phyloP scores from a whole-genome alignment of 2,329 filamentous ascomycete genomes.

The Ophiostoma populinum region DNA sequence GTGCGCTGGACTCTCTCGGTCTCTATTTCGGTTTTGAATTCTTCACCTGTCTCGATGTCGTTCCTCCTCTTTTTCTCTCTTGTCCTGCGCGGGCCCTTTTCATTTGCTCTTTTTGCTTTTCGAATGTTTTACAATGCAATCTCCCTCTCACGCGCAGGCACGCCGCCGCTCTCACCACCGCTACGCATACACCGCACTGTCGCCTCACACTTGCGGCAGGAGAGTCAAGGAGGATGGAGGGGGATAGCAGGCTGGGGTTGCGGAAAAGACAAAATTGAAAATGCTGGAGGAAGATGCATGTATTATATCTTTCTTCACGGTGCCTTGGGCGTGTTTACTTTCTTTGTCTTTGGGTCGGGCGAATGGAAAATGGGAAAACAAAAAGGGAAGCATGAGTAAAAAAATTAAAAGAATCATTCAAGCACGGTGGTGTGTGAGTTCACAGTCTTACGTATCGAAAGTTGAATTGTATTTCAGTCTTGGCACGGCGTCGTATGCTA shows the following conservation, averaged over 20 bases:
- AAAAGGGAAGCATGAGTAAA: conserved; percentile 2
- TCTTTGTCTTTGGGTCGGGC: conserved; percentile 1
- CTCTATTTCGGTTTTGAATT: not conserved
- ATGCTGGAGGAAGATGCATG: not conserved
- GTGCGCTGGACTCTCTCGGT: too few species aligned
- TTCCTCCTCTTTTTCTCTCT: not conserved
- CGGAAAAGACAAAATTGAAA: not conserved
- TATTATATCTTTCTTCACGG: not conserved
- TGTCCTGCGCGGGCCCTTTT: not conserved
- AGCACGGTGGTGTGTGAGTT: too few species aligned
- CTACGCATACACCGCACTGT: not conserved
- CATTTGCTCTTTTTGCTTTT: conserved; percentile 3
- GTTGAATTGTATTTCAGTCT: not conserved
- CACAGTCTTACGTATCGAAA: not conserved
- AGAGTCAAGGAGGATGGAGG: too few species aligned
- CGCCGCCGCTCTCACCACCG: not conserved
- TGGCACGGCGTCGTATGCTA: too few species aligned
- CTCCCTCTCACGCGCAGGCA: conserved; percentile 1
- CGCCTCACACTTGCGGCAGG: too few species aligned
- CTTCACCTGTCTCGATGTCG: not conserved
- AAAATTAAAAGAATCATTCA: conserved; percentile 4
- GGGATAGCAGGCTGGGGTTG: not conserved
- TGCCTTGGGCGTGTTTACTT: not conserved
- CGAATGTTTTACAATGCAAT: conserved; percentile 1
- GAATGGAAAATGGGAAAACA: conserved; percentile 2